A percentile compares a stretch with the other conserved stretches of the same genome.
Evolutionary conservation across 2,329 filamentous ascomycete genomes (phyloP).

Genomic region (Fusarium sp.): DNA sequence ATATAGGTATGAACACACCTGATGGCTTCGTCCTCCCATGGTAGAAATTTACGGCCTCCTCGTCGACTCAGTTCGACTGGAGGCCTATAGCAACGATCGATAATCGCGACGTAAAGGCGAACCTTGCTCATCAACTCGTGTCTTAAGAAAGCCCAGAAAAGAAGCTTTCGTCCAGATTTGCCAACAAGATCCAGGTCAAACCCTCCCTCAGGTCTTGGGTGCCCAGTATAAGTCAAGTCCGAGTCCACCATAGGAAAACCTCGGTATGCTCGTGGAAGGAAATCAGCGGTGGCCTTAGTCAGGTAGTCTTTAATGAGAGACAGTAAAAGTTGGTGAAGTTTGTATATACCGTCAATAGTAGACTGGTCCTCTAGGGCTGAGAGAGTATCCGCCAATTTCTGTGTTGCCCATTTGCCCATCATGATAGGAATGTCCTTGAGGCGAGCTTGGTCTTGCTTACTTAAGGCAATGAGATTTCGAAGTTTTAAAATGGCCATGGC

Average conservation of each 20-base stretch:
- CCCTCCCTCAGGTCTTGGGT: background rate
- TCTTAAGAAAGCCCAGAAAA: background rate
- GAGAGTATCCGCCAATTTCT: background rate
- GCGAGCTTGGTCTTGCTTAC: background rate
- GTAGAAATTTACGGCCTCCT: background rate
- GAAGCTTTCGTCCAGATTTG: background rate
- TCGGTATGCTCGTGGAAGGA: background rate
- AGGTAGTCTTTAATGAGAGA: constrained; percentile 4
- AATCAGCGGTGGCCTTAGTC: background rate
- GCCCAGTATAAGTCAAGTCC: too few species aligned
- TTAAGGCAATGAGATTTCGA: background rate
- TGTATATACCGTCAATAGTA: background rate
- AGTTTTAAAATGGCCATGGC: background rate
- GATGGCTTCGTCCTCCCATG: background rate
- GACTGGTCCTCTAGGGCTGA: background rate
- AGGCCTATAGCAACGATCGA: background rate
- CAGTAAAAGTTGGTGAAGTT: background rate
- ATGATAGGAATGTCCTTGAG: background rate
- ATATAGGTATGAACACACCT: background rate
- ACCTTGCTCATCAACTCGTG: background rate
- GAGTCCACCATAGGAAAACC: background rate
- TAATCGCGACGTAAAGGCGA: background rate
- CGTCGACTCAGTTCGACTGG: background rate
- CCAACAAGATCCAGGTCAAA: background rate
- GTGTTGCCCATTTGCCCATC: background rate